Evolutionary conservation across 164 flowering plant species (phyloP), one percentile per base, ranked within the genome.

Genomic region (Nymphaea colorata): DNA sequence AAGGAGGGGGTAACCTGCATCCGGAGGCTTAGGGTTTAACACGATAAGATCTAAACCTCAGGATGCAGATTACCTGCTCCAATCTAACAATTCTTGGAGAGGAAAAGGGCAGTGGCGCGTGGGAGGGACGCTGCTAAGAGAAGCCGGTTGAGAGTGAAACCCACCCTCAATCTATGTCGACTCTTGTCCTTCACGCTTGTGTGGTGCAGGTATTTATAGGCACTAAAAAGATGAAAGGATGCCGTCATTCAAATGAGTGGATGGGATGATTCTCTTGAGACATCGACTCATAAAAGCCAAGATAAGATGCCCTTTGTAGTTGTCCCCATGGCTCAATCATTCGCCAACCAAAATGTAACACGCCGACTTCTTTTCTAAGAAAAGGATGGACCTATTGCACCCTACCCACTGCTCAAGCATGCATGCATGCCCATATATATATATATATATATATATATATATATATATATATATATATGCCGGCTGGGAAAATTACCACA

Each of bases 1-100:
- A 11, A 69, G 66, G 71, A 47, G 60, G 47, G 11, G 66, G 59
- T 69, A 69, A 69, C 64, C 66, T 69, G 71, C 71, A 69, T 69
- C 71, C 71, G 47, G 71, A 69, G 66, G 66, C 64, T 63, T 63
- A 51, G 44, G 64, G 41, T 41, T 53, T 47, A 47, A 7, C 55
- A 47, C 12, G 55, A 47, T 47, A 8, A 6, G 47, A 6, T 67
- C 64, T 43, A 59, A 51, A 16, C 71, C 71, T 69, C 71, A 16
- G 66, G 71, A 62, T 62, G 71, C 59, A 62, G 66, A 55, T 69
- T 69, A 51, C 65, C 66, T 63, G 60, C 55, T 63, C 66, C 71
- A 62, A 36, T 5, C 71, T 18, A 36, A 25, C 66, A 62, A 62
- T n/a, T 6, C 11, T n/a, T 6, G 4, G 41, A 14, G n/a, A 36